A percentile compares a stretch with the other conserved stretches of the same genome.
These are phyloP conservation scores for Corymbia citriodora DNA, from an alignment of 441 rosid genomes.

Conservation along the genomic window DNA sequence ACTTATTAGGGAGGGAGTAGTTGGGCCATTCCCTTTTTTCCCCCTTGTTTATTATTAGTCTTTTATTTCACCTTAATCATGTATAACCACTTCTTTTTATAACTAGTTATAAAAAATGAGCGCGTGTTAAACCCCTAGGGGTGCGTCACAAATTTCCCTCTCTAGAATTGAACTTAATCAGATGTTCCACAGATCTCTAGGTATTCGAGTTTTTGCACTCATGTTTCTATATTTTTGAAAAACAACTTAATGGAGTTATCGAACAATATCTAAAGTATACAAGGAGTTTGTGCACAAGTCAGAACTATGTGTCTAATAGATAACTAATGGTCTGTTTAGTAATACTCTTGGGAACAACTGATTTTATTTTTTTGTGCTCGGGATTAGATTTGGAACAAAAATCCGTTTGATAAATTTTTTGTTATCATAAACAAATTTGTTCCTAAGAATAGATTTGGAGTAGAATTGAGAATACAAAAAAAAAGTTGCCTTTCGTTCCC, in stretches of 20 bases:
- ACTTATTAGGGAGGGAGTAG: not conserved
- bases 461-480: too few species aligned
- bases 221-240: not conserved
- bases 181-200: not conserved
- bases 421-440: too few species aligned
- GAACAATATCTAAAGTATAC: not conserved
- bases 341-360: too few species aligned
- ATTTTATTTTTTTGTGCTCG: too few species aligned
- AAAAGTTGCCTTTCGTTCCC: too few species aligned
- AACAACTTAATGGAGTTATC: not conserved
- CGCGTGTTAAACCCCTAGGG: not conserved
- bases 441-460: too few species aligned
- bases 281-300: not conserved
- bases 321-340: not conserved
- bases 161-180: not conserved
- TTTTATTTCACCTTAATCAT: not conserved
- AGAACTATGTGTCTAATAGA: not conserved
- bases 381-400: too few species aligned
- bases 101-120: not conserved
- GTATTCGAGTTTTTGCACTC: not conserved
- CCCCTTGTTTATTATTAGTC: not conserved
- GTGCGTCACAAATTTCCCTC: not conserved
- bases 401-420: too few species aligned
- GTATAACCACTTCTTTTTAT: not conserved
- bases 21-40: not conserved